Percentiles rank a stretch among this genome's conserved stretches.
Conservation (phyloP, 805 yeast species). For the Komagataella phaffii region DNA sequence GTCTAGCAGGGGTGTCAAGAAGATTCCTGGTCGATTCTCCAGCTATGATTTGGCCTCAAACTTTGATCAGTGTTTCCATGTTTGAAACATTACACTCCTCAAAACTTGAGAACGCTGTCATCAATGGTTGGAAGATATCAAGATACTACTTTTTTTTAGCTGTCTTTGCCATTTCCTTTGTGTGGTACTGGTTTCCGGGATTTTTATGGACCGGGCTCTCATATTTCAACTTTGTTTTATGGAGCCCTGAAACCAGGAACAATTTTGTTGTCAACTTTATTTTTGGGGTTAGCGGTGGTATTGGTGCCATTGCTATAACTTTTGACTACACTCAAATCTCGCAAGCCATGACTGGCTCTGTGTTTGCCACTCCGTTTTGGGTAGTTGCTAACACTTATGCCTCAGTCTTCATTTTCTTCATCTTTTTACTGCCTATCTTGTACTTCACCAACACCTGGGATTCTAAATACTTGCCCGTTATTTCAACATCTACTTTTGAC, state of each 20-base stretch:
- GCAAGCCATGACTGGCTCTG: conserved; percentile 28
- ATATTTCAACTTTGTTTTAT: conserved; percentile 48
- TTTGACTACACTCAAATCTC: conserved; percentile 60
- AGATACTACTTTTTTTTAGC: conserved; percentile 33
- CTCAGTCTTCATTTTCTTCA: conserved; percentile 39
- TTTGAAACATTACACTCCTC: conserved; percentile 37
- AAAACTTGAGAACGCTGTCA: conserved; percentile 25
- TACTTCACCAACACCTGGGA: conserved; percentile 39
- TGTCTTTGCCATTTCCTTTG: conserved; percentile 24
- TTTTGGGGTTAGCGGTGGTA: conserved; percentile 48
- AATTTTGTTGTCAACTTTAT: conserved; percentile 49
- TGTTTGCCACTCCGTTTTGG: conserved; percentile 48
- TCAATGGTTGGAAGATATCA: conserved; percentile 50
- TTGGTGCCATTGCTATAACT: conserved; percentile 52
- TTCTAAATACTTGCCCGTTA: conserved; percentile 11
- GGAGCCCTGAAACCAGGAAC: conserved; percentile 39
- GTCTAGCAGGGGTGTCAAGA: conserved; percentile 50
- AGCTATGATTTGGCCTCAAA: conserved; percentile 60
- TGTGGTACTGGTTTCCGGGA: conserved; percentile 51
- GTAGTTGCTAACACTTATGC: conserved; percentile 28
- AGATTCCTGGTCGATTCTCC: conserved; percentile 50
- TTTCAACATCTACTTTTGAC: background rate
- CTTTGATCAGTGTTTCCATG: conserved; percentile 45
- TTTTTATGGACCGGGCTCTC: conserved; percentile 46
- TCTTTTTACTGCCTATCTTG: conserved; percentile 38